Evolutionary conservation across 2,329 filamentous ascomycete genomes (phyloP).

Genomic region (Talaromyces rugulosus): DNA sequence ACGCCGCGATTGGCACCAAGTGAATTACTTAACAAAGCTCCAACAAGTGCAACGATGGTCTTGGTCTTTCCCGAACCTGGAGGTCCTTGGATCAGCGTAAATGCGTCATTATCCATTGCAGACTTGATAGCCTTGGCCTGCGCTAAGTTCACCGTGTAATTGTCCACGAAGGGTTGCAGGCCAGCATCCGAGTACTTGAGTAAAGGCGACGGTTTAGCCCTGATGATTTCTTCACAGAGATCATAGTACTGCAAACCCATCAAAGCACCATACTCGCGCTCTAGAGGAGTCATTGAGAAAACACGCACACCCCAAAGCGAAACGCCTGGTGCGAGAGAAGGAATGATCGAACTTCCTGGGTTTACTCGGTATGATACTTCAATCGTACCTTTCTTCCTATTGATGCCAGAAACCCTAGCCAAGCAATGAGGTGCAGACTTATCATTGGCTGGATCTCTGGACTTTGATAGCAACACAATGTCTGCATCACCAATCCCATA

Average conservation of each 20-base stretch:
- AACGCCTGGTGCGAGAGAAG: slow-evolving; percentile 63
- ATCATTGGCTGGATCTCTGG: slow-evolving; percentile 64
- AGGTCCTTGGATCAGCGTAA: slow-evolving; percentile 92
- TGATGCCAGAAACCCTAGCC: slow-evolving; percentile 75
- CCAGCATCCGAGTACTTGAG: slow-evolving; percentile 74
- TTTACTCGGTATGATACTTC: slow-evolving; percentile 85
- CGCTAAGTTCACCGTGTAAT: slow-evolving; percentile 79
- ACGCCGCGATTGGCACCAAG: slow-evolving; percentile 47
- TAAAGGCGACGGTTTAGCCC: slow-evolving; percentile 84
- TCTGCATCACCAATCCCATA: slow-evolving; percentile 76
- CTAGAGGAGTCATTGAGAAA: slow-evolving; percentile 88
- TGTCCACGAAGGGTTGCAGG: slow-evolving; percentile 64
- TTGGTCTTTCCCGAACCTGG: slow-evolving; percentile 98
- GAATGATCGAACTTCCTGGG: slow-evolving; percentile 59
- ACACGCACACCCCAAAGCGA: slow-evolving; percentile 75
- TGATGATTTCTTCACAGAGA: slow-evolving; percentile 84
- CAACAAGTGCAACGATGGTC: slow-evolving; percentile 94
- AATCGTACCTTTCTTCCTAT: slow-evolving; percentile 72
- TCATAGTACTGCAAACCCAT: slow-evolving; percentile 94
- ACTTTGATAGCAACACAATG: slow-evolving; percentile 78
- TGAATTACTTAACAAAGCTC: slow-evolving; percentile 67
- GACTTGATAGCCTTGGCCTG: slow-evolving; percentile 91
- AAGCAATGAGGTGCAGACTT: slow-evolving; percentile 72
- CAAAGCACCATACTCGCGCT: slow-evolving; percentile 90
- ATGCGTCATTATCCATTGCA: slow-evolving; percentile 91